A percentile compares a stretch with the other conserved stretches of the same genome.
Conservation (phyloP, 305 asterid species). For the Solanum chacoense region DNA sequence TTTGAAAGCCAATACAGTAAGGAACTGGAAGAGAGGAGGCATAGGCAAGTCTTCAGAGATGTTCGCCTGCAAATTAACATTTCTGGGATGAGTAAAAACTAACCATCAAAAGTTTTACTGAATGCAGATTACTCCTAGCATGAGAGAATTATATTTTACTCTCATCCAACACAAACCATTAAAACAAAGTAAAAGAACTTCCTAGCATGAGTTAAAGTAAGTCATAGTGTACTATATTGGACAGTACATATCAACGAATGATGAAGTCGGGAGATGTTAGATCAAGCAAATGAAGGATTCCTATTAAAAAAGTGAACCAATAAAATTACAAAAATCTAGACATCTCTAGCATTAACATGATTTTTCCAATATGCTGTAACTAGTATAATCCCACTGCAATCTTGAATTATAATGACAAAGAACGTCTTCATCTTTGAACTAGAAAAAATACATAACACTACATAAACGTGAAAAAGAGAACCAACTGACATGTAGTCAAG, state of each 20-base stretch:
- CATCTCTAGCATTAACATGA: neutral
- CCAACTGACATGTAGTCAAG: neutral
- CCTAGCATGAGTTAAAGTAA: neutral
- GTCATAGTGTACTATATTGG: neutral
- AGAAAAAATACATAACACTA: neutral
- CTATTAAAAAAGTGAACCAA: neutral
- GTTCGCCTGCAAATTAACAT: slow-evolving; percentile 42
- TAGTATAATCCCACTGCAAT: neutral
- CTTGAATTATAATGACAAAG: neutral
- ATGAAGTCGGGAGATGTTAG: neutral
- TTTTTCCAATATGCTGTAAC: neutral
- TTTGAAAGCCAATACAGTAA: slow-evolving; percentile 72
- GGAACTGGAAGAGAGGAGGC: slow-evolving; percentile 94
- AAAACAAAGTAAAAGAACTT: neutral
- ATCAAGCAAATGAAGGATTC: neutral
- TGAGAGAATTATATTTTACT: neutral
- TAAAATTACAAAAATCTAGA: neutral
- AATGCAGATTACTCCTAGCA: neutral
- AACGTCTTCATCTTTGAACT: neutral
- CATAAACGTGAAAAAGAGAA: neutral
- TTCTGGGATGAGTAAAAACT: slow-evolving; percentile 9
- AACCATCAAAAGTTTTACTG: neutral
- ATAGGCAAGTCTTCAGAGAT: slow-evolving; percentile 64
- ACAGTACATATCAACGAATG: neutral
- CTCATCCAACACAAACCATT: neutral